Base-by-base conservation (phyloP, 2,329 filamentous ascomycete species). In the Monilinia fructigena region DNA sequence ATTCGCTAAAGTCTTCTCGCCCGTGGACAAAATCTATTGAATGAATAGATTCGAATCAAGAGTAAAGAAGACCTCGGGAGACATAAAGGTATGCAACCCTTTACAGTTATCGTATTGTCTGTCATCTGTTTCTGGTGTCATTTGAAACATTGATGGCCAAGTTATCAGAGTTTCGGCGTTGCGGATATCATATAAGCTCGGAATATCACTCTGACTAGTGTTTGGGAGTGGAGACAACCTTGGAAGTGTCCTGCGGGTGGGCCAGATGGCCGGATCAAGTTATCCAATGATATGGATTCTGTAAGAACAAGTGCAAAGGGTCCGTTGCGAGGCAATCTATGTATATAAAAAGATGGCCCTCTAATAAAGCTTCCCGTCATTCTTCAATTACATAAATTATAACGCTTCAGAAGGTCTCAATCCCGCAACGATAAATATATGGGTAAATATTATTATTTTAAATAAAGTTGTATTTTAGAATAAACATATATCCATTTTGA, bases 241-340 rank as follows among this genome's bases (percentile, higher is more conserved):
- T 23, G 23, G 23, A 23, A 53, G 16, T 42, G 48, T 56, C 38
- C 42, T 71, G 63, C 72, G 58, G n/a, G n/a, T 74, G 70, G 68
- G 70, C 70, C 72, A 65, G 72, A 70, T 71, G 70, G 68, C 71
- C 71, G 73, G 67, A 68, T 65, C 67, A 56, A 69, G 68, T 59
- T 28, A 40, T 50, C 54, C 61, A 65, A 60, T 64, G n/a, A 55
- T 40, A 28, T 23, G 23, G 23, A 23, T 50, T 42, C 35, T 59
- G 47, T 26, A 8, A 20, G n/a, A 14, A 60, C n/a, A 35, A 31
- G 59, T 67, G 60, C 60, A 70, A 40, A 50, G 68, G 52, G 65
- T 45, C 68, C 68, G 65, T 71, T 72, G 70, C 23, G 23, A 23
- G 23, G 23, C 23, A 23, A 23, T 23, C 23, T 23, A 23, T 23